A percentile compares a stretch with the other conserved stretches of the same genome.
phyloP scores from a whole-genome alignment of 305 asterid genomes.

The Fraxinus velutina region DNA sequence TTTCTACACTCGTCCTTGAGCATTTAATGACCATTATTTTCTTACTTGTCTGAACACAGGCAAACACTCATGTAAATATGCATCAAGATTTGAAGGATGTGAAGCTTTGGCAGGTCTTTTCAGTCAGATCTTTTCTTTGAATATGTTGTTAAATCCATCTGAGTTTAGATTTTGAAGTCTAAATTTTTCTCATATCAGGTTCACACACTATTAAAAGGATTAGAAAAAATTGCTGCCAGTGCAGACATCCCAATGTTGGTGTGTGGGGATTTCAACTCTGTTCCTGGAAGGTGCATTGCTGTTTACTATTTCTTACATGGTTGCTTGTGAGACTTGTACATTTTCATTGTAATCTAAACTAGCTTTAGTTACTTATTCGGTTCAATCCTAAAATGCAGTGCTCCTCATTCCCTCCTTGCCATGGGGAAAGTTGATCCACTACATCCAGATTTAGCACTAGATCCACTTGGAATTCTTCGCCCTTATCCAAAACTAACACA shows the following conservation, averaged over 20 bases:
- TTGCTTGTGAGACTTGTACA: neutral
- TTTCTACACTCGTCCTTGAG: constrained; percentile 11
- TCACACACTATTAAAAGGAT: constrained; percentile 87
- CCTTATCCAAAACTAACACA: constrained; percentile 64
- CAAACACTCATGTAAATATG: constrained; percentile 88
- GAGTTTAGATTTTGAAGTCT: constrained; percentile 17
- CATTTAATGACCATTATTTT: constrained; percentile 8
- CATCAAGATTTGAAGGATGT: constrained; percentile 89
- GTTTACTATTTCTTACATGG: neutral
- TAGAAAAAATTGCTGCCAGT: constrained; percentile 91
- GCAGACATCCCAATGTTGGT: constrained; percentile 96
- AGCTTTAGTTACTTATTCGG: constrained; percentile 1
- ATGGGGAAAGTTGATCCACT: constrained; percentile 90
- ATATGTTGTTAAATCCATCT: neutral
- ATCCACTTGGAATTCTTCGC: constrained; percentile 81
- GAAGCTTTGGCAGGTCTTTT: constrained; percentile 94
- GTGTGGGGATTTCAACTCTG: constrained; percentile 90
- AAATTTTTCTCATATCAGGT: constrained; percentile 44
- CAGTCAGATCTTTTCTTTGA: constrained; percentile 15
- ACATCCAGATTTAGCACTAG: constrained; percentile 70
- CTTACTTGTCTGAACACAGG: constrained; percentile 49
- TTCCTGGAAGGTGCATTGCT: constrained; percentile 76
- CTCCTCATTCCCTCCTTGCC: constrained; percentile 93
- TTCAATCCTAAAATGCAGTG: constrained; percentile 47
- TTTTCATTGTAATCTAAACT: neutral